Evolutionary conservation across 169 alveolate species (phyloP), one percentile per base, ranked within the genome.

Genomic region (Pseudocohnilembus persalinus): DNA sequence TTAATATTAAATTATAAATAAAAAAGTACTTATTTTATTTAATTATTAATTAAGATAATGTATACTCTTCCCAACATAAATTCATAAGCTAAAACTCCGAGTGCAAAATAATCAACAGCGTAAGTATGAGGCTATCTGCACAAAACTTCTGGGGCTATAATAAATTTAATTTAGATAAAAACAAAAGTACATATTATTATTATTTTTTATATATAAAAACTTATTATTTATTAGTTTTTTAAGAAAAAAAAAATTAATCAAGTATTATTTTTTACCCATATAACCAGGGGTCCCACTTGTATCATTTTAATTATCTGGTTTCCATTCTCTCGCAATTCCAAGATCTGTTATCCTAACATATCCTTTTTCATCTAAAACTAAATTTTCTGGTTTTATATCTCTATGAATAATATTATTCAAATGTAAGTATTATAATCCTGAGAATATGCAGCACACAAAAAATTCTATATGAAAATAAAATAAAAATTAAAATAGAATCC

Each of bases 231-330:
- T 49, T 49, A 11, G 26, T 49, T 49, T 49, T 11, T 49, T 49
- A 49, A 49, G 26, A 11, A 77, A 77, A 25, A 28, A 49, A 29
- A 28, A 20, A n/a, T 31, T 29, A 26, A 29, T 75, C 81, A 75
- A n/a, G n/a, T n/a, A n/a, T n/a, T 6, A 31, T 6, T 75, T 20
- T 64, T 49, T 79, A 79, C 84, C 95, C 96, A 93, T 93, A 30
- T 94, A 94, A 32, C 97, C 97, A 25, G 97, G 97, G 30, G 97
- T 94, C 35, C 97, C 97, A 63, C 91, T 79, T 1, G 97, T 94
- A 33, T 94, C 97, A 74, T 84, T 33, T 24, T 91, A 78, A 82
- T 94, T 94, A 63, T 94, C 95, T 27, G 95, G 94, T 76, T 90
- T 88, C 94, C 95, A 92, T 31, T 88, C 77, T 80, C 96, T 77